phyloP scores from a whole-genome alignment of 192 early-diverging fungal genomes.

The Backusella tarrabulga region DNA sequence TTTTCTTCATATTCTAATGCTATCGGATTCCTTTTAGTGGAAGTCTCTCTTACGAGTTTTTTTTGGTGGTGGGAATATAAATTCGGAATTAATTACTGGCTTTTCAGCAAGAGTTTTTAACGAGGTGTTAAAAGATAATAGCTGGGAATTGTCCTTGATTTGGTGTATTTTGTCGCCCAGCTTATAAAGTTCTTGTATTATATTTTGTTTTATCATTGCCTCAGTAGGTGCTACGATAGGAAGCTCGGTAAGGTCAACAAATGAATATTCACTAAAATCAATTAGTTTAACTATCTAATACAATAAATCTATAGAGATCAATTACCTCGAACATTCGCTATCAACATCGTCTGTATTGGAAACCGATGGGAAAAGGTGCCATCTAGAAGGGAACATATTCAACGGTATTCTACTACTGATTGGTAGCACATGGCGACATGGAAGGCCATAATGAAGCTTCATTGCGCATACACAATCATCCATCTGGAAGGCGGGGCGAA shows the following conservation, averaged over 20 bases:
- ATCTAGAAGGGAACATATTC: neutral
- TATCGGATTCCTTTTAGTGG: neutral
- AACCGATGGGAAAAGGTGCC: neutral
- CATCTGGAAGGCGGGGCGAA: neutral
- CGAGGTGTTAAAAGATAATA: no score
- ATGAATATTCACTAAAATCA: neutral
- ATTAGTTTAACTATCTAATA: neutral
- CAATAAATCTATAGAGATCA: neutral
- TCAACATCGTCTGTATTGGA: neutral
- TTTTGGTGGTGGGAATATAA: neutral
- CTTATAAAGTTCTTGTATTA: neutral
- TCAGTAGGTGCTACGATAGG: neutral
- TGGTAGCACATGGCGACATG: neutral
- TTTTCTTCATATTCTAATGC: neutral
- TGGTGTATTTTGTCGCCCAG: no score
- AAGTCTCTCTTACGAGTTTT: neutral
- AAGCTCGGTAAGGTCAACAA: neutral
- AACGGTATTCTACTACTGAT: neutral
- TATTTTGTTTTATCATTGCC: neutral
- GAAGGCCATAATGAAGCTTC: neutral
- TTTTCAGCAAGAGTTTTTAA: neutral
- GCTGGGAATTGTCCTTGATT: no score
- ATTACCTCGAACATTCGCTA: neutral
- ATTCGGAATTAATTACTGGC: no score
- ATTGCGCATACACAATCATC: neutral